Percentiles rank a stretch among this genome's conserved stretches.
These are phyloP conservation scores for Triticum turgidum DNA, from an alignment of 176 grass and related monocot species.

Conservation along the genomic window DNA sequence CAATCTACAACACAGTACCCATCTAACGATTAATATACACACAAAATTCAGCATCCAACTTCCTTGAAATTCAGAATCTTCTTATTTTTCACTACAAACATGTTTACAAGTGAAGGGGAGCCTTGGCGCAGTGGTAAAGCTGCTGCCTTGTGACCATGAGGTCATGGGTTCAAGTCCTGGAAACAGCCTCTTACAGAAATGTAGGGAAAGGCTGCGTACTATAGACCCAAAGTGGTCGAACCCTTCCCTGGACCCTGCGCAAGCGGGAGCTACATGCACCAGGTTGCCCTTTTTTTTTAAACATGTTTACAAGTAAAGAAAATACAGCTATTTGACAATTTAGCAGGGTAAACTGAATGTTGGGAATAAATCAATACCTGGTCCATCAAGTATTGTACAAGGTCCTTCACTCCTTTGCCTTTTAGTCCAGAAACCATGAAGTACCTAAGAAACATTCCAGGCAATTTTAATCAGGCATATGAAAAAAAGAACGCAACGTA, in stretches of 20 bases:
- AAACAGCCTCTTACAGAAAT: no score
- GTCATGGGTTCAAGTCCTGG: no score
- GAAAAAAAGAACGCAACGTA: slow-evolving; percentile 7
- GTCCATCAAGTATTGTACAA: slow-evolving; percentile 81
- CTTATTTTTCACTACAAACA: neutral
- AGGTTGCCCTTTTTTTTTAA: neutral
- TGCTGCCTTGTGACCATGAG: no score
- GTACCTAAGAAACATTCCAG: slow-evolving; percentile 52
- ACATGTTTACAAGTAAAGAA: neutral
- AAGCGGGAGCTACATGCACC: no score
- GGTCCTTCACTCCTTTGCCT: slow-evolving; percentile 91
- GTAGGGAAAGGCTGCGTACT: no score
- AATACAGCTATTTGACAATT: slow-evolving; percentile 2
- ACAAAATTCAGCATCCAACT: neutral
- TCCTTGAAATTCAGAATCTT: neutral
- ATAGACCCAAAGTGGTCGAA: no score
- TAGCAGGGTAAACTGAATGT: neutral
- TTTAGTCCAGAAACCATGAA: slow-evolving; percentile 97
- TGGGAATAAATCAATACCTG: slow-evolving; percentile 49
- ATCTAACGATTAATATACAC: neutral
- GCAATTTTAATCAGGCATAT: slow-evolving; percentile 30
- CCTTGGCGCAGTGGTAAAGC: no score
- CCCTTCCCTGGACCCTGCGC: no score
- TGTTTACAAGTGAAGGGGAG: neutral
- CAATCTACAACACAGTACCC: neutral